Conservation (phyloP, 2,329 filamentous ascomycete genomes). For the Fusarium heterosporum region DNA sequence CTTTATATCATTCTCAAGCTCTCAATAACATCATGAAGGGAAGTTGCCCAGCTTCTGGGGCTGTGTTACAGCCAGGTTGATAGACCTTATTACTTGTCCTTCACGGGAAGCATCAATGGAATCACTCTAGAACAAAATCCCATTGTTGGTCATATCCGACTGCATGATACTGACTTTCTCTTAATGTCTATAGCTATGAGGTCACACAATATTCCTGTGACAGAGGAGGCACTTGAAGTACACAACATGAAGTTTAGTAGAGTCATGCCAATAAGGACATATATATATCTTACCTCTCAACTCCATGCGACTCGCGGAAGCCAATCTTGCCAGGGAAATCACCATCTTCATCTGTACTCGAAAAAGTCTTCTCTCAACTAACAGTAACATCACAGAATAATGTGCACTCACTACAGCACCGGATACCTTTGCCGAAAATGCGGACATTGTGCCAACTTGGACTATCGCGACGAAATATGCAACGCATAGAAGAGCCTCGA, state of each 20-base stretch:
- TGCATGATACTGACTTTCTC: no score
- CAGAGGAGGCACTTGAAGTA: neutral
- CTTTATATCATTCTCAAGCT: no score
- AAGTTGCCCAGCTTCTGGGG: no score
- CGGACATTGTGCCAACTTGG: neutral
- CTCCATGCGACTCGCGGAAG: neutral
- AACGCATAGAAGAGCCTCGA: neutral
- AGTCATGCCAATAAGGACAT: neutral
- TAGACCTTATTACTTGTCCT: no score
- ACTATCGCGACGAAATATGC: neutral
- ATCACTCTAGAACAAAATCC: no score
- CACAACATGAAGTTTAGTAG: neutral
- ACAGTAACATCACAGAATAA: neutral
- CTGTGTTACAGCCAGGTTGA: no score
- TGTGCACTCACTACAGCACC: conserved; percentile 14
- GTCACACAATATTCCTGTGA: neutral
- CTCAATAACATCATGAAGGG: no score
- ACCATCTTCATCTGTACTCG: neutral
- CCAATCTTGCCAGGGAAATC: neutral
- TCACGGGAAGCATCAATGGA: no score
- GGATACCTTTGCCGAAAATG: conserved; percentile 7
- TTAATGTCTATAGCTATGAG: no score
- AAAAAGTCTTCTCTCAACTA: no score
- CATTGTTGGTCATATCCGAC: no score
- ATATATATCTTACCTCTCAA: neutral